Conservation (phyloP, 1,284 basidiomycete genomes). For the Rhodotorula sp. region DNA sequence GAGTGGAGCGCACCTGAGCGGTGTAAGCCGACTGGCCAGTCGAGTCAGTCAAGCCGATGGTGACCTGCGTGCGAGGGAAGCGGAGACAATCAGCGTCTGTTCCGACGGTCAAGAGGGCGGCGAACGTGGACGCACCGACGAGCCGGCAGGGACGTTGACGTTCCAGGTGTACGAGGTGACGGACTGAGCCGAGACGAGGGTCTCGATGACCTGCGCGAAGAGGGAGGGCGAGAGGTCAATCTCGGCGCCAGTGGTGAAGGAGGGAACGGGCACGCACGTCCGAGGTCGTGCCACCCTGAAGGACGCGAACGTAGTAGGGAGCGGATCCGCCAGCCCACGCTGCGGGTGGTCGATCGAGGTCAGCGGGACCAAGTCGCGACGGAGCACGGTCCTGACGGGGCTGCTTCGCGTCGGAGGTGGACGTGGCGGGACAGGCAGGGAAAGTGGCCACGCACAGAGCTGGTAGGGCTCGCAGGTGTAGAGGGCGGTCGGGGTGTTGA, state of each 20-base stretch:
- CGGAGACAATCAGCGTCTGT: too few relatives aligned
- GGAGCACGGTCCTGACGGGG: not conserved
- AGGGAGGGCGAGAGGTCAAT: not conserved
- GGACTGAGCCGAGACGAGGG: conserved; percentile 8
- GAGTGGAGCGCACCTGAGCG: not conserved
- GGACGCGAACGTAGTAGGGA: conserved; percentile 23
- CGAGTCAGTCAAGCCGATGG: conserved; percentile 46
- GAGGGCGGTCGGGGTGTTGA: conserved; percentile 35
- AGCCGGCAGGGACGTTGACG: conserved; percentile 46
- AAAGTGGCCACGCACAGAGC: conserved; percentile 3
- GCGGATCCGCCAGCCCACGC: conserved; percentile 25
- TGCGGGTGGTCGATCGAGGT: not conserved
- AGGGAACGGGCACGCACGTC: not conserved
- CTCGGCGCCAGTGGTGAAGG: too few relatives aligned
- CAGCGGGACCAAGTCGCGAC: not conserved
- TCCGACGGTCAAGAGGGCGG: too few relatives aligned
- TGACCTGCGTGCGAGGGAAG: conserved; percentile 28
- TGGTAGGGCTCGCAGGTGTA: conserved; percentile 28
- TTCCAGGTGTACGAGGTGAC: conserved; percentile 35
- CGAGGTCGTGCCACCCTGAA: conserved; percentile 16
- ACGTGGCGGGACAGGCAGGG: not conserved
- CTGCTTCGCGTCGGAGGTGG: too few relatives aligned
- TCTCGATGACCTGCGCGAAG: conserved; percentile 19
- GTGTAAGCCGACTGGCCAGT: conserved; percentile 35
- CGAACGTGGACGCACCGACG: conserved; percentile 27